A percentile compares a stretch with the other conserved stretches of the same genome.
Evolutionary conservation across 768 basidiomycete genomes (phyloP).

Genomic region (Termitomyces sp.): DNA sequence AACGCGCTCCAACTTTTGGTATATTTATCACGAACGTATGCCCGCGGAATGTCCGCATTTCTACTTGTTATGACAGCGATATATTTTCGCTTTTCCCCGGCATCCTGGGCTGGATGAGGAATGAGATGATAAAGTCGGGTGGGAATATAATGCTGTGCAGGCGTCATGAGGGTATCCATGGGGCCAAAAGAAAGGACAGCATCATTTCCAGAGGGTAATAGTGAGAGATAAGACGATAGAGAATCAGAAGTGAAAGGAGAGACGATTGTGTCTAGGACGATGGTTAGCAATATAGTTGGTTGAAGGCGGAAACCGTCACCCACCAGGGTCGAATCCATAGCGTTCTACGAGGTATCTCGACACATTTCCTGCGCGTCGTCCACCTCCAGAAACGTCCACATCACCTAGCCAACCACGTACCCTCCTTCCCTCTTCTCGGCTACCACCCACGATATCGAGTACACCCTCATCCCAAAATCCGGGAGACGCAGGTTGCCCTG

Average conservation of each 20-base stretch:
- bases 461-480: slow-evolving; percentile 79
- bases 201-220: slow-evolving; percentile 69
- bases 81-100: slow-evolving; percentile 70
- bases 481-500: slow-evolving; percentile 21
- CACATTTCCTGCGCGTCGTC: slow-evolving; percentile 59
- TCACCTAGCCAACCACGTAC: slow-evolving; percentile 83
- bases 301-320: slow-evolving; percentile 1
- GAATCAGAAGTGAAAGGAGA: slow-evolving; percentile 76
- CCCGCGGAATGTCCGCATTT: slow-evolving; percentile 82
- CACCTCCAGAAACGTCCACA: slow-evolving; percentile 66
- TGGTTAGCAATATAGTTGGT: not conserved
- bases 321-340: slow-evolving; percentile 78
- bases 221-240: slow-evolving; percentile 73
- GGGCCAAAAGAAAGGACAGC: slow-evolving; percentile 79
- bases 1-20: slow-evolving; percentile 93
- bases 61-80: slow-evolving; percentile 72
- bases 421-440: slow-evolving; percentile 65
- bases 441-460: slow-evolving; percentile 75
- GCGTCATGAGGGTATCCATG: slow-evolving; percentile 74
- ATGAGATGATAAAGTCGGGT: slow-evolving; percentile 71
- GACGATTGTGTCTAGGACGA: slow-evolving; percentile 59
- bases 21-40: slow-evolving; percentile 86
- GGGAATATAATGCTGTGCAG: slow-evolving; percentile 72
- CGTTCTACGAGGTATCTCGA: slow-evolving; percentile 76
- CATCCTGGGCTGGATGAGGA: slow-evolving; percentile 81